phyloP scores from a whole-genome alignment of 306 rosid species.

The Castanea sativa region DNA sequence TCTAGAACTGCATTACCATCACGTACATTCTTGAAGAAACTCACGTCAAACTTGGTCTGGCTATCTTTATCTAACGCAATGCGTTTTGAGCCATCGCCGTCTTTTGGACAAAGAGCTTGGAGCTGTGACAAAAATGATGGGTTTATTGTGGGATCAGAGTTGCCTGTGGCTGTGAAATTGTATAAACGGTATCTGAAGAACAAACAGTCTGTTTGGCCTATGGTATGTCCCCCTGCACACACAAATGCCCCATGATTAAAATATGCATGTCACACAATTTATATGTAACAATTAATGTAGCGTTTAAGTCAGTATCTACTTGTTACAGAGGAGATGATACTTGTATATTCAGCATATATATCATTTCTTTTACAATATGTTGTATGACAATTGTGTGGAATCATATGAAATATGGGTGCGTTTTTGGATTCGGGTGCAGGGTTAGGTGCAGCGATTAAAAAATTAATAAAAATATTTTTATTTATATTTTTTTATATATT shows the following conservation, averaged over 20 bases:
- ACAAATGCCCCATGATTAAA: neutral
- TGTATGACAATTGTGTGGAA: too few relatives aligned
- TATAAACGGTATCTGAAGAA: conserved; percentile 58
- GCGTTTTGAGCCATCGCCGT: conserved; percentile 52
- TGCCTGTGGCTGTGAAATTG: conserved; percentile 59
- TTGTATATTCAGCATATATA: neutral
- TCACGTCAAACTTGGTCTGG: conserved; percentile 48
- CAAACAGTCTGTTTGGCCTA: conserved; percentile 61
- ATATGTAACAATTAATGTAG: neutral
- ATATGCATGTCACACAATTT: neutral
- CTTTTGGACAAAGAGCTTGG: conserved; percentile 45
- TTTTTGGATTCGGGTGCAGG: too few relatives aligned
- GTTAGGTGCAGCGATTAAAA: too few relatives aligned
- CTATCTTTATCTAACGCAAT: conserved; percentile 57
- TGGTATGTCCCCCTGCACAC: conserved; percentile 66
- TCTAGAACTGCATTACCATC: conserved; percentile 63
- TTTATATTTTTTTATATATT: too few relatives aligned
- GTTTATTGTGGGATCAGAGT: conserved; percentile 65
- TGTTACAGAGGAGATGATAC: neutral
- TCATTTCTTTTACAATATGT: too few relatives aligned
- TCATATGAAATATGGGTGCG: too few relatives aligned
- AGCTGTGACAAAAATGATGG: conserved; percentile 43
- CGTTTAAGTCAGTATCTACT: neutral
- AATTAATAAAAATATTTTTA: too few relatives aligned
- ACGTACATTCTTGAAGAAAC: conserved; percentile 62